phyloP scores from a whole-genome alignment of 2,329 filamentous ascomycete species.

The Sclerotinia borealis region DNA sequence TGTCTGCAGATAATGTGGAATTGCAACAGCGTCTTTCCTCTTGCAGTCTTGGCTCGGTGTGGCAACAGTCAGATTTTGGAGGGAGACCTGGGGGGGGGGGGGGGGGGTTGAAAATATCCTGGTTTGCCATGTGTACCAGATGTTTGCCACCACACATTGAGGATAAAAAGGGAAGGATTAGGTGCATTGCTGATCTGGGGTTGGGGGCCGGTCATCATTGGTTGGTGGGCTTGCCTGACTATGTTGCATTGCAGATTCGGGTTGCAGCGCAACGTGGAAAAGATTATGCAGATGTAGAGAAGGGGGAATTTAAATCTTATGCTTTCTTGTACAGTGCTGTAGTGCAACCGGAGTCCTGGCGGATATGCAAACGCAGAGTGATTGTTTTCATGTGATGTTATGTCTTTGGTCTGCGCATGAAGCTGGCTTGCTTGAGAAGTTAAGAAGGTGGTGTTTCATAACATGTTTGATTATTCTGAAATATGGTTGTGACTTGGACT shows the following conservation, averaged over 20 bases:
- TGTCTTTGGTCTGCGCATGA: background rate
- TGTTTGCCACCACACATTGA: background rate
- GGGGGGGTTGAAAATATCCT: background rate
- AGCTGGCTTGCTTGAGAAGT: background rate
- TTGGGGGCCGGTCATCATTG: slow-evolving; percentile 2
- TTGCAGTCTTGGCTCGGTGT: background rate
- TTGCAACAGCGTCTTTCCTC: background rate
- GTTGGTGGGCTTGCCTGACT: background rate
- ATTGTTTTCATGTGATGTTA: background rate
- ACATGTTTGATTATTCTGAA: background rate
- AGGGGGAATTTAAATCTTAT: background rate
- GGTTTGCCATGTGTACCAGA: slow-evolving; percentile 11
- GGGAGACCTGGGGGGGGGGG: background rate
- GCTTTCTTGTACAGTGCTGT: background rate
- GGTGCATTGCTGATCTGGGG: background rate
- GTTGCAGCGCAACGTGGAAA: slow-evolving; percentile 9
- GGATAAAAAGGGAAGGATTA: background rate
- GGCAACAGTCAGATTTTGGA: slow-evolving; percentile 10
- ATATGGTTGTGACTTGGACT: background rate
- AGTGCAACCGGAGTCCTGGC: background rate
- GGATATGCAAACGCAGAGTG: slow-evolving; percentile 3
- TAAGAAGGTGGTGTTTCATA: background rate
- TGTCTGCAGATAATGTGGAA: slow-evolving; percentile 2
- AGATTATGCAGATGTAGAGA: background rate
- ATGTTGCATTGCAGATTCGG: slow-evolving; percentile 1